Evolutionary conservation across 208 protist genomes (phyloP), one percentile per base, ranked within the genome.

Genomic region (Trypanosoma melophagium): DNA sequence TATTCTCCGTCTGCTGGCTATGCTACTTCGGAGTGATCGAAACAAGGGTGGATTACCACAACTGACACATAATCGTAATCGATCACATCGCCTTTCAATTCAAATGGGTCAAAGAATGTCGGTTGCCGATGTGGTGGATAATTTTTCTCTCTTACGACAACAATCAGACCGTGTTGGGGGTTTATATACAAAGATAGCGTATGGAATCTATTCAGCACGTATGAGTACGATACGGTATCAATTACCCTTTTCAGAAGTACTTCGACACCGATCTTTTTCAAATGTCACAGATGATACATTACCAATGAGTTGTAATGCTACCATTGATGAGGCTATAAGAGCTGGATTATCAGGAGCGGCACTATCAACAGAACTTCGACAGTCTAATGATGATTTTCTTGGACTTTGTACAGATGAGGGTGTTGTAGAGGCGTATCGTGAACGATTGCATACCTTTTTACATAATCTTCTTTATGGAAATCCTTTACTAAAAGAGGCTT

Each of bases 181-280:
- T 2, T 16, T 59, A 10, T 69, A 66, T 64, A 60, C 17, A 21
- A 76, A 66, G 31, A 17, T 76, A 4, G 70, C 70, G 0, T 76
- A 69, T 54, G 41, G 25, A 8, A 55, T 76, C 22, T 76, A 76
- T 41, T 52, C 49, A 16, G 53, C 62, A 38, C 70, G 70, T 21
- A 53, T 61, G 44, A 45, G 8, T 19, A 50, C 49, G 3, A 3
- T 0, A n/a, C 54, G 45, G 13, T 17, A 38, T 40, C 10, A 35
- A n/a, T 66, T 66, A 16, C 1, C 47, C 17, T 1, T 69, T 28
- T 31, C 7, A 44, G 62, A 69, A 19, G 0, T 69, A n/a, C 45
- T 76, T 16, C 25, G 49, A 7, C 60, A 68, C 13, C 2, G 61
- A 31, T 25, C 25, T 0, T 24, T 47, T 13, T 12, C 47, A 50